Conservation (phyloP, 257 asterid species). For the Catharanthus roseus region DNA sequence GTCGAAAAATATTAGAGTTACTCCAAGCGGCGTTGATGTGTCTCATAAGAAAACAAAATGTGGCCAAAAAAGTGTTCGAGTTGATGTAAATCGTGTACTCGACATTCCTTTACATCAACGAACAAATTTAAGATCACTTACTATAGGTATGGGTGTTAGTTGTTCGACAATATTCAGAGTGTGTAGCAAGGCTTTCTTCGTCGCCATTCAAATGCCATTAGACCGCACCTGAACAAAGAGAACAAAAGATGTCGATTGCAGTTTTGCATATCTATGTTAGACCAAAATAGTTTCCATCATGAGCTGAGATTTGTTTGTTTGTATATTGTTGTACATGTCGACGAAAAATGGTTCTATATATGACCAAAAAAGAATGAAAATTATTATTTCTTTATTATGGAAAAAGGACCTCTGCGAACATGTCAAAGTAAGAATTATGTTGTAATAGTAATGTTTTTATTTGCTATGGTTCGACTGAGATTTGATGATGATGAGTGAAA, state of each 20-base stretch:
- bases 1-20: not conserved
- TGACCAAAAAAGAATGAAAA: not conserved
- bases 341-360: too few relatives aligned
- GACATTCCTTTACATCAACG: not conserved
- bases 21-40: not conserved
- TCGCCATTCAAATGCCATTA: not conserved
- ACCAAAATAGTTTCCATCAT: not conserved
- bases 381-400: not conserved
- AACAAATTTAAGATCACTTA: not conserved
- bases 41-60: not conserved
- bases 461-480: not conserved
- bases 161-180: not conserved
- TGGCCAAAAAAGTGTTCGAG: not conserved
- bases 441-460: too few relatives aligned
- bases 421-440: not conserved
- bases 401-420: not conserved
- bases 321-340: too few relatives aligned
- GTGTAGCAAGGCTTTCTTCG: not conserved
- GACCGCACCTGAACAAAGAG: not conserved
- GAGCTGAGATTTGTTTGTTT: not conserved
- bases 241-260: not conserved
- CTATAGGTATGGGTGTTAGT: not conserved
- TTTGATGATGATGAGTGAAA: not conserved
- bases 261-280: slow-evolving; percentile 1
- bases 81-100: not conserved